These are phyloP conservation scores for Flaveria brownii DNA, from an alignment of 129 eudicot species.

Conservation along the genomic window DNA sequence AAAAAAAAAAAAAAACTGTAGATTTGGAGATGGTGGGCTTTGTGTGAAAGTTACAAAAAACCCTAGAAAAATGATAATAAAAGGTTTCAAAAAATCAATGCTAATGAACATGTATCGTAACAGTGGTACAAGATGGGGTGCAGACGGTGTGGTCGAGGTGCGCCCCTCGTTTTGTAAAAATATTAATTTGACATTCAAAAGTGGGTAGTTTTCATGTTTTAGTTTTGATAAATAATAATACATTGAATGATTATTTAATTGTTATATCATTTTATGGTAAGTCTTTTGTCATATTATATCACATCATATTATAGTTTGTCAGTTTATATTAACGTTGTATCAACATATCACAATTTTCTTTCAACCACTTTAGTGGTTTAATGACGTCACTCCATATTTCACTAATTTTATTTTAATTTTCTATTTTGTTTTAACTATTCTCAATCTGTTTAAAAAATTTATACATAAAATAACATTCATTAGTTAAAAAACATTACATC, in stretches of 20 bases:
- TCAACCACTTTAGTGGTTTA: too few relatives aligned
- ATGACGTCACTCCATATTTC: too few relatives aligned
- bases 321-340: too few relatives aligned
- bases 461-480: too few relatives aligned
- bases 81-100: neutral
- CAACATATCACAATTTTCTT: too few relatives aligned
- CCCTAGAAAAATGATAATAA: constrained; percentile 14
- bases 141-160: constrained; percentile 43
- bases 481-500: too few relatives aligned
- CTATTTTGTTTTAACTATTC: too few relatives aligned
- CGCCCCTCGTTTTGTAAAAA: constrained; percentile 26
- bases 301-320: too few relatives aligned
- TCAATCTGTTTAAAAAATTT: too few relatives aligned
- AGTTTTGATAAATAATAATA: neutral
- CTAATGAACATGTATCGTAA: constrained; percentile 31
- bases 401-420: too few relatives aligned
- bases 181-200: neutral
- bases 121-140: constrained; percentile 32
- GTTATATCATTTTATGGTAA: neutral
- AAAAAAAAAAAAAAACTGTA: neutral
- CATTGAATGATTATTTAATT: neutral
- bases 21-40: constrained; percentile 31
- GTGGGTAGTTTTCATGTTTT: neutral
- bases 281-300: too few relatives aligned
- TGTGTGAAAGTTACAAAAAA: constrained; percentile 33